These are phyloP conservation scores for Anthracocystis walkeri DNA, from an alignment of 1,284 basidiomycete genomes.

Conservation along the genomic window DNA sequence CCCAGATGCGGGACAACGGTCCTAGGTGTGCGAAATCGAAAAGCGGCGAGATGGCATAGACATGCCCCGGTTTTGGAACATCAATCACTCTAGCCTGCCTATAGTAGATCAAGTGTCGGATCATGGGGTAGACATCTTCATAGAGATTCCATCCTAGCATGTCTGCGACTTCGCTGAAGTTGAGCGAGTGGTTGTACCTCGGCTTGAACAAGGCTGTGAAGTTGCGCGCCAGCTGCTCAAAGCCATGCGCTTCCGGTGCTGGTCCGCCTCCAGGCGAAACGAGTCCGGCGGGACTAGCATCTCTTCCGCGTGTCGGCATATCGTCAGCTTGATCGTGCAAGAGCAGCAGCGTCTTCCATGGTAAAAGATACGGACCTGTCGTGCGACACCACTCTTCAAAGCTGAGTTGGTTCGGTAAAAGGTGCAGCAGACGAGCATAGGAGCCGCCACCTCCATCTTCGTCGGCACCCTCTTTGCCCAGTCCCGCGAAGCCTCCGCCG, in stretches of 20 bases:
- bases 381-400: slow-evolving; percentile 64
- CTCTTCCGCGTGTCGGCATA: slow-evolving; percentile 11
- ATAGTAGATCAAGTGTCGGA: slow-evolving; percentile 89
- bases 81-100: slow-evolving; percentile 89
- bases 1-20: slow-evolving; percentile 77
- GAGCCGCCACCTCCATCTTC: slow-evolving; percentile 37
- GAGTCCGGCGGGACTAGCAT: slow-evolving; percentile 16
- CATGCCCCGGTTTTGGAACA: slow-evolving; percentile 83
- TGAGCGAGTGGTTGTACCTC: slow-evolving; percentile 67
- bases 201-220: slow-evolving; percentile 49
- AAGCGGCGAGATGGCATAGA: slow-evolving; percentile 75
- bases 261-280: slow-evolving; percentile 11
- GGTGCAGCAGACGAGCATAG: slow-evolving; percentile 29
- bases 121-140: slow-evolving; percentile 84
- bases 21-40: slow-evolving; percentile 73
- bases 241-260: slow-evolving; percentile 35
- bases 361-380: slow-evolving; percentile 78
- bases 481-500: slow-evolving; percentile 48
- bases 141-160: slow-evolving; percentile 87
- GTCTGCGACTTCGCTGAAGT: slow-evolving; percentile 86
- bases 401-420: slow-evolving; percentile 31
- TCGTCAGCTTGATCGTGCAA: slow-evolving; percentile 70
- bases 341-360: slow-evolving; percentile 90
- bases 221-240: slow-evolving; percentile 51
- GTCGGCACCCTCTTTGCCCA: slow-evolving; percentile 40